Evolutionary conservation across 305 asterid species (phyloP).

Genomic region (Solanum hybrid): DNA sequence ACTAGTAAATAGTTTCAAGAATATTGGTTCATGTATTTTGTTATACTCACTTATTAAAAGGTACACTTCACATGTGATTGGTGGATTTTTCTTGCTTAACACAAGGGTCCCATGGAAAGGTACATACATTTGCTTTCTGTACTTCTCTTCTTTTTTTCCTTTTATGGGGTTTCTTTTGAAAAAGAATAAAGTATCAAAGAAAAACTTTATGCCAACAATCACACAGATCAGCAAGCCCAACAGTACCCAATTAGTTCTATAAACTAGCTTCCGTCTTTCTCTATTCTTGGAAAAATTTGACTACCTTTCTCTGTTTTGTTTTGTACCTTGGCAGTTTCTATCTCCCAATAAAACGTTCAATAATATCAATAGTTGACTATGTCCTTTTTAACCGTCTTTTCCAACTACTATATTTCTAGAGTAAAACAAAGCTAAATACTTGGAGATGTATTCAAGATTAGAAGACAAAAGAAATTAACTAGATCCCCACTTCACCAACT

Average conservation of each 20-base stretch:
- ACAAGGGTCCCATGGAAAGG: slow-evolving; percentile 4
- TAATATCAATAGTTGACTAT: neutral
- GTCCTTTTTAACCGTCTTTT: neutral
- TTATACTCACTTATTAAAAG: neutral
- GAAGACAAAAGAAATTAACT: neutral
- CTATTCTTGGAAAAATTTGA: slow-evolving; percentile 3
- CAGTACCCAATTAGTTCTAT: neutral
- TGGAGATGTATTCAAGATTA: neutral
- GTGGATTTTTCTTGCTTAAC: neutral
- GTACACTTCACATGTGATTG: neutral
- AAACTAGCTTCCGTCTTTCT: neutral
- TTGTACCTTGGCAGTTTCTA: neutral
- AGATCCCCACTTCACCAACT: neutral
- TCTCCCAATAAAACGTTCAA: neutral
- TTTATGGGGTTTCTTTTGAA: neutral
- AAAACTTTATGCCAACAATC: neutral
- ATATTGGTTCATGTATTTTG: neutral
- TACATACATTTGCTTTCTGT: neutral
- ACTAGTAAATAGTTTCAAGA: neutral
- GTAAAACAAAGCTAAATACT: neutral
- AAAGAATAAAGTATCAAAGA: neutral
- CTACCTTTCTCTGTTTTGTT: neutral
- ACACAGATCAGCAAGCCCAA: neutral
- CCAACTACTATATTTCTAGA: neutral
- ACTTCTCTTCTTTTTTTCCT: neutral